Evolutionary conservation across 139 green algal species (phyloP).

Genomic region (Picochlorum costavermella): DNA sequence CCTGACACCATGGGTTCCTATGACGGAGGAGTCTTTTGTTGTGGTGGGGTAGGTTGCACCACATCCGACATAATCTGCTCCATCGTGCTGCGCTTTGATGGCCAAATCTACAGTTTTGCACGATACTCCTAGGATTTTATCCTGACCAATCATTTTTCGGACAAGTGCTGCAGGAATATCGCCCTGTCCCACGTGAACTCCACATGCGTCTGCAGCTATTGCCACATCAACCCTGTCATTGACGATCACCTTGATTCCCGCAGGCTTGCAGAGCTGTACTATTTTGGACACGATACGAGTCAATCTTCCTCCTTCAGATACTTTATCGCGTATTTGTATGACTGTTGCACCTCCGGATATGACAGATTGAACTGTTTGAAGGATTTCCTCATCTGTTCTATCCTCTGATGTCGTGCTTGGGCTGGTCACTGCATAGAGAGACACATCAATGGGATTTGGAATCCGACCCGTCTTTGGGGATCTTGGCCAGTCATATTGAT

Average conservation of each 20-base stretch:
- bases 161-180: conserved; percentile 61
- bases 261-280: conserved; percentile 44
- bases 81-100: conserved; percentile 39
- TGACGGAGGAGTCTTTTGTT: conserved; percentile 71
- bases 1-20: conserved; percentile 60
- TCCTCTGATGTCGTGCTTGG: conserved; percentile 9
- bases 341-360: conserved; percentile 72
- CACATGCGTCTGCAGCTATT: conserved; percentile 71
- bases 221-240: conserved; percentile 92
- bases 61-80: conserved; percentile 83
- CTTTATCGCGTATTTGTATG: conserved; percentile 82
- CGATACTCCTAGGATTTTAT: conserved; percentile 76
- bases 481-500: conserved; percentile 15
- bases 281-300: neutral
- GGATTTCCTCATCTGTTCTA: conserved; percentile 14
- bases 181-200: conserved; percentile 80
- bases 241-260: conserved; percentile 74
- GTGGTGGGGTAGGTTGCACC: conserved; percentile 68
- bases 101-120: conserved; percentile 64
- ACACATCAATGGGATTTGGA: conserved; percentile 32
- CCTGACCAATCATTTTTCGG: conserved; percentile 51
- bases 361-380: conserved; percentile 53
- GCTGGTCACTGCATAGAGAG: conserved; percentile 80
- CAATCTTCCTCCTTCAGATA: conserved; percentile 60
- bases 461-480: conserved; percentile 2